Percentiles rank a stretch among this genome's conserved stretches.
These are phyloP conservation scores for Candida alai DNA, from an alignment of 805 yeast species.

Conservation along the genomic window DNA sequence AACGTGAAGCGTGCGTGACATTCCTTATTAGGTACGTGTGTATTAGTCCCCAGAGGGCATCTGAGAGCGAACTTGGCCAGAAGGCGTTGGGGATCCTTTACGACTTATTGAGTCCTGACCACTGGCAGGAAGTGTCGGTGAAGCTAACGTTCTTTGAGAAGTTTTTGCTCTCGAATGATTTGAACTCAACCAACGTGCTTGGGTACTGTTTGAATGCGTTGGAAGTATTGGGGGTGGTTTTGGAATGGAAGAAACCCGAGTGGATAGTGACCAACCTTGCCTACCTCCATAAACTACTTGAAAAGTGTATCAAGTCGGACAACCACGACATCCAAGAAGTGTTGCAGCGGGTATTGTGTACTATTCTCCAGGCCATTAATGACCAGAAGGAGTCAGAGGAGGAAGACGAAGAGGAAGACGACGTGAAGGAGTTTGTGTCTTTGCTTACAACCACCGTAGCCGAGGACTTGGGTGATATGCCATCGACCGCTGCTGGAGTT, in stretches of 20 bases:
- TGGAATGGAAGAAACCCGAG: constrained; percentile 68
- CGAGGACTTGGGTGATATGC: constrained; percentile 71
- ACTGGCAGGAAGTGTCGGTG: constrained; percentile 89
- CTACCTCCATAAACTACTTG: constrained; percentile 69
- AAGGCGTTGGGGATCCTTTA: constrained; percentile 77
- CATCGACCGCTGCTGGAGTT: constrained; percentile 84
- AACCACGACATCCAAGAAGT: constrained; percentile 86
- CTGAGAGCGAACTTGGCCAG: constrained; percentile 78
- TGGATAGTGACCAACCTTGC: constrained; percentile 78
- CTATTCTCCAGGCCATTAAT: constrained; percentile 64
- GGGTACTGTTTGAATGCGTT: constrained; percentile 87
- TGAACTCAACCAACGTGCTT: constrained; percentile 61
- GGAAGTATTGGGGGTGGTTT: constrained; percentile 79
- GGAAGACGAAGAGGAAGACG: constrained; percentile 57
- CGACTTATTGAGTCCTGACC: constrained; percentile 62
- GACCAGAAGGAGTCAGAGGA: constrained; percentile 36
- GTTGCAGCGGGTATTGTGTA: constrained; percentile 67
- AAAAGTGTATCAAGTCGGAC: constrained; percentile 76
- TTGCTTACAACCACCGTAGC: constrained; percentile 65
- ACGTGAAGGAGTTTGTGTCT: constrained; percentile 56
- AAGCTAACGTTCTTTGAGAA: constrained; percentile 85
- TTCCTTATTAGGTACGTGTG: constrained; percentile 86
- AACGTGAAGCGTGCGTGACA: constrained; percentile 86
- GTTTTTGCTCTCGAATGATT: constrained; percentile 73
- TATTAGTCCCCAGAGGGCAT: constrained; percentile 76